Base-by-base conservation (phyloP, 306 rosid species). In the Abrus pulchellus region DNA sequence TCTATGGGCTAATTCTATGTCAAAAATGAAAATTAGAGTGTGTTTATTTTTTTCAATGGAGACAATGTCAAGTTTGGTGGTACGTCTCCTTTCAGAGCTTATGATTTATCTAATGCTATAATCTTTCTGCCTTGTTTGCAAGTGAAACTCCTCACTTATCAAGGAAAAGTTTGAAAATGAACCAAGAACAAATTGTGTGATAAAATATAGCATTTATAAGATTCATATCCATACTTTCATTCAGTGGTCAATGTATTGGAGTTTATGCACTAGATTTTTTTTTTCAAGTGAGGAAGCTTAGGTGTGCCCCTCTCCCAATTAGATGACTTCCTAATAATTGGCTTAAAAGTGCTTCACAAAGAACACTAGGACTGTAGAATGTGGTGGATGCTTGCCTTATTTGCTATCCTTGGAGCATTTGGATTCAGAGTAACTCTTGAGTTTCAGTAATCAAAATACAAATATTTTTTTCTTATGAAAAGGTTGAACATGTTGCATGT, bases 31-130 rank as follows among this genome's bases (percentile, higher is more conserved):
- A 82, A 74, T 92, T 78, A 89, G 98, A 78, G 93, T 90, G 49
- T 90, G 97, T 84, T 75, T 94, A 86, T 94, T 88, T 85, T 94
- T 94, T 77, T 90, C 98, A 33, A 71, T 92, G 86, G 97, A 89
- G 86, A 94, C 97, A 67, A 82, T 94, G 97, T 69, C 86, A 62
- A 88, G 52, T 74, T 83, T 94, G 67, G 87, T 7, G 75, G 98
- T 94, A 89, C 8, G 89, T 63, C 32, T 74, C 71, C 75, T 59
- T 57, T 77, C 52, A 34, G 32, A 61, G 20, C 44, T 78, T 49
- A 59, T 63, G 7, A 34, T 85, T 72, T 66, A 36, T 79, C 4
- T 14, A 52, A 54, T 40, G 12, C 44, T 53, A 11, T 3, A 28
- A 12, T 33, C 63, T 47, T 47, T 44, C 48, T 57, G 12, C 43